Evolutionary conservation across 345 rosid genomes (phyloP), one percentile per base, ranked within the genome.

Genomic region (Punica granatum): DNA sequence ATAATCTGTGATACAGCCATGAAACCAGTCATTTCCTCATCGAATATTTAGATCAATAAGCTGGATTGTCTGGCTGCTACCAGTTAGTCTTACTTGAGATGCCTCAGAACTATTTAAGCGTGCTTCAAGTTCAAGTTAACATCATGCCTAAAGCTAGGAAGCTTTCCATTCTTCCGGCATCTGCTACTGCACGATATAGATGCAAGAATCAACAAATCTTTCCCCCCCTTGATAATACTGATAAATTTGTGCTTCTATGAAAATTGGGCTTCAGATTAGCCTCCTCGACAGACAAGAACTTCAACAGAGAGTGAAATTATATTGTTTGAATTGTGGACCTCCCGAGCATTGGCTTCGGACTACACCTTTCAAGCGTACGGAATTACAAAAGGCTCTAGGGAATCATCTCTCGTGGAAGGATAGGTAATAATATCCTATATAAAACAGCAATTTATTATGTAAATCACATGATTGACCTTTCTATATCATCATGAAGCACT

Each of bases 331-430:
- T 77, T 94, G 90, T 70, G 92, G 87, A 34, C 80, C 81, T 54
- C 86, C 92, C 1, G 99, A 94, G 72, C 98, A 89, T 71, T 94
- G 99, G 99, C 92, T 85, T 81, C 71, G 64, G 75, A 51, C 92
- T 12, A 92, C 91, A 78, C 73, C 83, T 23, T 89, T 84, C 79
- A 88, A 88, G 82, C 98, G 98, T 34, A 82, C 73, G 73, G 99
- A 94, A 67, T 82, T 89, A 77, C 92, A 77, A 63, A 94, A 86
- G 75, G 95, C 98, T 56, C 96, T 91, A 71, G 99, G 99, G 74
- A 88, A 85, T 82, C 98, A 94, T 84, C 98, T 94, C 59, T 89
- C 99, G 28, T 94, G 99, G 97, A 94, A 94, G 75, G 98, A 91
- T 76, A 89, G 98, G 99, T 91, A 70, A 64, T 36, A 28, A 59